Base-by-base conservation (phyloP, 2,329 filamentous ascomycete genomes). In the Diaporthe humulicola region DNA sequence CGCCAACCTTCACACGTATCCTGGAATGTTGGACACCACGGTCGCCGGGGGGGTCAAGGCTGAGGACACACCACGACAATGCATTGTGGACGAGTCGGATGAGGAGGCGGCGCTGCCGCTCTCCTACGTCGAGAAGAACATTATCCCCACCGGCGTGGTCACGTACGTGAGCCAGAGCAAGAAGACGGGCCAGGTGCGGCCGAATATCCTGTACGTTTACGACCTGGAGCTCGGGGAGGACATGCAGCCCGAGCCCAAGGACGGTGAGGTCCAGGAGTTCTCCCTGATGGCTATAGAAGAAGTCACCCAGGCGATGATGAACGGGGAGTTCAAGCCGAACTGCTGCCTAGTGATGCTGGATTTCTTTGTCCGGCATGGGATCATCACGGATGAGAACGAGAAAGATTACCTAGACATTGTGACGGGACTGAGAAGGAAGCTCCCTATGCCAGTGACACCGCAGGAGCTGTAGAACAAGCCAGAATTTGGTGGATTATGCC, bases 271-370 rank as follows among this genome's bases (percentile, higher is more conserved):
- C 0, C 91, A 94, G 74, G 89, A 90, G 76, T 97, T 97, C 80
- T 85, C 89, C 77, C 84, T 95, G 77, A 91, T 92, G 90, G 87
- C 83, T 9, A 86, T 95, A 15, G 81, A 81, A 0, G 85, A 89
- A 79, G 90, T 96, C 4, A 87, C 90, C 36, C 81, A 85, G 70
- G 90, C 91, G 1, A 86, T 98, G 86, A 83, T 87, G 38, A 86
- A 85, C n/a, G 91, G 91, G 7, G 91, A 95, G 81, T 98, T 97
- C 85, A 98, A 98, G 86, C 93, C 95, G 0, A 97, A 97, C 80
- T 95, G 94, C 78, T 92, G 93, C 36, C 81, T 93, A 40, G 92
- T 96, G 61, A 86, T 96, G 85, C 87, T 97, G 69, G 94, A 97
- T 80, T 98, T 98, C 82, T 91, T 97, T 78, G 86, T 97, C 60